Evolutionary conservation across 345 rosid species (phyloP).

Genomic region (Nasturtium officinale): DNA sequence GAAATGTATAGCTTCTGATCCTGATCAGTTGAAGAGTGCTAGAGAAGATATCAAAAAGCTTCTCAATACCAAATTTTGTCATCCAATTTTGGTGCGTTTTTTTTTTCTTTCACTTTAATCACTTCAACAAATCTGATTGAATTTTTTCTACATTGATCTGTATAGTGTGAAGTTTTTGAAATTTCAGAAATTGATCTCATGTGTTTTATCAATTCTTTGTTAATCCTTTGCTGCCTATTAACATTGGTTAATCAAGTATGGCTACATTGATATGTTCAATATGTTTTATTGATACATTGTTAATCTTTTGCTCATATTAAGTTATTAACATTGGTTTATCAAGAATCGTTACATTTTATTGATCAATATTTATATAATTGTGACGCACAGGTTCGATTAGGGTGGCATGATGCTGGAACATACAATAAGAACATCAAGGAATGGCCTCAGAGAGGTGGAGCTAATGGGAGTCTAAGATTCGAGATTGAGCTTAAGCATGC

Average conservation of each 20-base stretch:
- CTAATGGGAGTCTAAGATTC: constrained; percentile 90
- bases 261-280: no score
- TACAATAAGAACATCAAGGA: constrained; percentile 83
- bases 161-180: no score
- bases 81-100: constrained; percentile 74
- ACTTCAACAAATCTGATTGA: no score
- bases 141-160: no score
- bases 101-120: background rate
- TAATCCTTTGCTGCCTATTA: no score
- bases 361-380: background rate
- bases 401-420: constrained; percentile 99
- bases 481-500: constrained; percentile 91
- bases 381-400: constrained; percentile 69
- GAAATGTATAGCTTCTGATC: constrained; percentile 68
- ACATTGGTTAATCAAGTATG: no score
- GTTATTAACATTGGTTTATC: background rate
- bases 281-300: background rate
- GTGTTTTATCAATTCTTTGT: no score
- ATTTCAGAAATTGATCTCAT: no score
- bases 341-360: background rate
- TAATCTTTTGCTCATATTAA: background rate
- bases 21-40: constrained; percentile 81
- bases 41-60: constrained; percentile 83
- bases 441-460: constrained; percentile 94
- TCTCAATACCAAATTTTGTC: constrained; percentile 70